These are phyloP conservation scores for Ajuga reptans DNA, from an alignment of 305 asterid genomes.

Conservation along the genomic window DNA sequence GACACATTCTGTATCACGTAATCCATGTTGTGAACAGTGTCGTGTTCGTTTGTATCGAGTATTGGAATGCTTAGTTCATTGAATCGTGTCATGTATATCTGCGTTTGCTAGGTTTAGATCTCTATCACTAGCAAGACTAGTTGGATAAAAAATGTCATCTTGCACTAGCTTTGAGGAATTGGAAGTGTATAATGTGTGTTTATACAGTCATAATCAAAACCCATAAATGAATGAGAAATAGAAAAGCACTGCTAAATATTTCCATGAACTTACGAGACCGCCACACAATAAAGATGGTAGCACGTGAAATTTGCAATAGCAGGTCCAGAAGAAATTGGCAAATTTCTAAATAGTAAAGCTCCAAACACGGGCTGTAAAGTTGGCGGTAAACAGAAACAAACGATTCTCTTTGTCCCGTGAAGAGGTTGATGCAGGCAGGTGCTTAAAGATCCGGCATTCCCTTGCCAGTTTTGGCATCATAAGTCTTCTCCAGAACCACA, in stretches of 20 bases:
- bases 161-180: too few relatives aligned
- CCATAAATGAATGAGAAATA: neutral
- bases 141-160: too few relatives aligned
- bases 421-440: neutral
- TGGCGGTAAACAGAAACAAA: neutral
- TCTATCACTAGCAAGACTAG: too few relatives aligned
- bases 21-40: neutral
- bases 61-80: too few relatives aligned
- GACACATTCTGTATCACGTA: too few relatives aligned
- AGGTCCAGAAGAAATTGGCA: neutral
- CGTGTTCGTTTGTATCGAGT: too few relatives aligned
- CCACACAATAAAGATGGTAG: neutral
- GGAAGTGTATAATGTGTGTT: too few relatives aligned
- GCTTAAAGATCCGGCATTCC: constrained; percentile 83
- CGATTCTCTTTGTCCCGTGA: neutral
- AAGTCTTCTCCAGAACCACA: constrained; percentile 62
- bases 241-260: neutral
- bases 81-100: too few relatives aligned
- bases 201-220: too few relatives aligned
- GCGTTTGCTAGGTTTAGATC: too few relatives aligned
- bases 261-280: neutral
- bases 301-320: constrained; percentile 5
- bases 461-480: constrained; percentile 67
- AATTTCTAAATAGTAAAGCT: neutral
- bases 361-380: neutral